Percentiles rank a stretch among this genome's conserved stretches.
phyloP scores from a whole-genome alignment of 1,284 basidiomycete genomes.

The Cryptococcus maquisensis region DNA sequence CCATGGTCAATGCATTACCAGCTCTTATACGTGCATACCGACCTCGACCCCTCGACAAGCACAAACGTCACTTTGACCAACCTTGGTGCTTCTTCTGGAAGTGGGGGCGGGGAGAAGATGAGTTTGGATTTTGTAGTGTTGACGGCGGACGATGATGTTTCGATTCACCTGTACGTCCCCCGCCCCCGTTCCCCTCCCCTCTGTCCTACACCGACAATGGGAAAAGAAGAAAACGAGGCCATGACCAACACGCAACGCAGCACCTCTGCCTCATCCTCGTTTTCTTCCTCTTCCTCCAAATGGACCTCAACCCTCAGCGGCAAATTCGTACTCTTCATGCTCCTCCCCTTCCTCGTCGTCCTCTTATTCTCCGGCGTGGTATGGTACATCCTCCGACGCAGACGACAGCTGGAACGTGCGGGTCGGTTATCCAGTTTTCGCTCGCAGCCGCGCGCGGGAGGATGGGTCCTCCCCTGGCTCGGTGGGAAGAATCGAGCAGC shows the following conservation, averaged over 20 bases:
- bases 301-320: conserved; percentile 22
- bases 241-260: too few species aligned
- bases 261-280: too few species aligned
- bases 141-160: conserved; percentile 14
- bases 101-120: conserved; percentile 12
- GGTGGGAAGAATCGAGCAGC: too few species aligned
- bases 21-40: conserved; percentile 32
- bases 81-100: conserved; percentile 17
- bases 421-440: too few species aligned
- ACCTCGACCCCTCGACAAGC: conserved; percentile 11
- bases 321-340: conserved; percentile 22
- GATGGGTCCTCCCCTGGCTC: too few species aligned
- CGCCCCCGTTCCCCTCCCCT: too few species aligned
- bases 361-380: conserved; percentile 2
- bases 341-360: conserved; percentile 16
- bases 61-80: conserved; percentile 29
- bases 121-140: conserved; percentile 30
- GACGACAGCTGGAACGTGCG: too few species aligned
- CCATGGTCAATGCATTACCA: conserved; percentile 29
- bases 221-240: too few species aligned
- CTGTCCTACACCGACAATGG: too few species aligned
- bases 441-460: too few species aligned
- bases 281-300: background rate
- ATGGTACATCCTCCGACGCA: conserved; percentile 9
- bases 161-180: background rate